These are phyloP conservation scores for Botrytis paeoniae DNA, from an alignment of 2,329 filamentous ascomycete genomes.

Conservation along the genomic window DNA sequence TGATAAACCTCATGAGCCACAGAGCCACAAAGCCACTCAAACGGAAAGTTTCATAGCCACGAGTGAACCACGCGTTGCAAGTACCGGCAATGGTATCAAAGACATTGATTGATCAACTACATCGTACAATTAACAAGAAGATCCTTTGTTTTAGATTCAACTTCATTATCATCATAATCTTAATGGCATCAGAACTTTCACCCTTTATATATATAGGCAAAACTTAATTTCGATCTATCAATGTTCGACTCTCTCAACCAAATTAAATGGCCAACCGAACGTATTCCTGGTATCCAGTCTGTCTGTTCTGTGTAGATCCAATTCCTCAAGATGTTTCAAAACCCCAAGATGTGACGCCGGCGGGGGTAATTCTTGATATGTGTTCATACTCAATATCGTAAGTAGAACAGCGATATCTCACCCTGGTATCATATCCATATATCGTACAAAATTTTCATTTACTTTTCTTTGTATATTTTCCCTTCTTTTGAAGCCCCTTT, in stretches of 20 bases:
- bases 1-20: not conserved
- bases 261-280: not conserved
- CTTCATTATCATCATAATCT: not conserved
- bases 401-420: not conserved
- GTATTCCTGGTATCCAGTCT: not conserved
- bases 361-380: not conserved
- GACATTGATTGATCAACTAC: not conserved
- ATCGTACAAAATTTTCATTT: not conserved
- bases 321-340: not conserved
- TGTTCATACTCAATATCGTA: not conserved
- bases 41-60: not conserved
- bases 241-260: not conserved
- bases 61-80: not conserved
- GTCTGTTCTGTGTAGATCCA: not conserved
- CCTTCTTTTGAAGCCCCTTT: not conserved
- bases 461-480: not conserved
- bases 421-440: constrained; percentile 8
- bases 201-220: not conserved
- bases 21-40: not conserved
- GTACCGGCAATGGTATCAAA: no score
- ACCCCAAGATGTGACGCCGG: not conserved
- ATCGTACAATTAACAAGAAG: not conserved
- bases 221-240: not conserved
- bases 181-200: no score
- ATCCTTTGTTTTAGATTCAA: not conserved